Percentiles rank a stretch among this genome's conserved stretches.
Evolutionary conservation across 1,284 basidiomycete species (phyloP).

Genomic region (Ganoderma multipileum): DNA sequence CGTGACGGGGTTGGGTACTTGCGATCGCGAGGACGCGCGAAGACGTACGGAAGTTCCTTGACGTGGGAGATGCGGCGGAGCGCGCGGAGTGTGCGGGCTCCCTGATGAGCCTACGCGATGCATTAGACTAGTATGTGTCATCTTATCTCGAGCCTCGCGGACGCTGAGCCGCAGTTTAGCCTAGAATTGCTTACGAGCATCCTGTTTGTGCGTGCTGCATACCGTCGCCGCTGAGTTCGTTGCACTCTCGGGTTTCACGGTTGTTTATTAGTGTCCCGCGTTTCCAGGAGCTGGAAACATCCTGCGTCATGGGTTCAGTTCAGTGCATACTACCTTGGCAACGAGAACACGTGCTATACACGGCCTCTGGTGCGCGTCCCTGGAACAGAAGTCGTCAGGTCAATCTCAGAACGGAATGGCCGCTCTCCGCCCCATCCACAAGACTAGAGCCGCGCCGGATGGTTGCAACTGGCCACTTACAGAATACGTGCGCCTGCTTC

Average conservation of each 20-base stretch:
- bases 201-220: neutral
- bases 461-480: neutral
- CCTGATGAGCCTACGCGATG: neutral
- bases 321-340: neutral
- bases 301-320: neutral
- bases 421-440: neutral
- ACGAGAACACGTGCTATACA: neutral
- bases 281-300: neutral
- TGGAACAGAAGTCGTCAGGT: neutral
- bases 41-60: neutral
- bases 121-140: neutral
- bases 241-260: neutral
- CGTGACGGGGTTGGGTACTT: neutral
- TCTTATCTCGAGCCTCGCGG: neutral
- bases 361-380: neutral
- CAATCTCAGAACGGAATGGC: neutral
- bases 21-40: neutral
- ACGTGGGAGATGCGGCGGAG: constrained; percentile 2
- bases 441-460: neutral
- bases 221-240: neutral
- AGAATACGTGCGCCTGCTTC: neutral
- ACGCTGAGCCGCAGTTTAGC: neutral
- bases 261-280: neutral
- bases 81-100: neutral
- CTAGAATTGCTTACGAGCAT: neutral